Evolutionary conservation across 1,284 basidiomycete genomes (phyloP), one percentile per base, ranked within the genome.

Genomic region (Tylopilus orsonianus): DNA sequence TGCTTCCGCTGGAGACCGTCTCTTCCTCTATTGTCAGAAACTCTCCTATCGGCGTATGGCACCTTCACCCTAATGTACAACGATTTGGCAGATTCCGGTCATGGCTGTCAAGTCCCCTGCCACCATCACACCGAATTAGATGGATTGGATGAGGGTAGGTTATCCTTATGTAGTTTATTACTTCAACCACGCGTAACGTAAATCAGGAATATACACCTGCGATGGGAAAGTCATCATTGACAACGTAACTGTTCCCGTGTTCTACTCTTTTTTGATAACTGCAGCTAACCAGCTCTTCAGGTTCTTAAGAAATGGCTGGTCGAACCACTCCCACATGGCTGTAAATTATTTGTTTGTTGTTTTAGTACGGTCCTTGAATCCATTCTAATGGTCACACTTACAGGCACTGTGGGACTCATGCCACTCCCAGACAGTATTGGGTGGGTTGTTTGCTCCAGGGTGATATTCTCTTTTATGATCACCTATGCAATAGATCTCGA

Each of bases 21-120:
- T 75, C 22, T 69, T 73, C 32, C 73, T 75, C 38, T 70, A 69
- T 37, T 75, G 73, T 67, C 36, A 44, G 67, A 27, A 23, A 8
- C 12, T 1, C 12, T 9, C 3, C 14, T 18, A 9, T 13, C 3
- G 32, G 7, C 7, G 8, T 2, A 23, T 30, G 3, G n/a, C 19
- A n/a, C 13, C 22, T 6, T 1, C 24, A 23, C 20, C 32, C 51
- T 57, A 22, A 58, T 14, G 14, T 41, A 14, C 1, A 20, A 9
- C 7, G 1, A n/a, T 24, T 35, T 12, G 30, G 40, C 39, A 71
- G 70, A 66, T 32, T 64, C 70, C 1, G 71, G 71, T 5, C 71
- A 74, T 37, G 64, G 69, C 1, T 47, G 53, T 32, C 71, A 70
- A 12, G 53, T 59, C 5, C 36, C 55, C 8, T 71, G 69, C 32